Evolutionary conservation across 306 rosid genomes (phyloP), one percentile per base, ranked within the genome.

Genomic region (Parietaria judaica): DNA sequence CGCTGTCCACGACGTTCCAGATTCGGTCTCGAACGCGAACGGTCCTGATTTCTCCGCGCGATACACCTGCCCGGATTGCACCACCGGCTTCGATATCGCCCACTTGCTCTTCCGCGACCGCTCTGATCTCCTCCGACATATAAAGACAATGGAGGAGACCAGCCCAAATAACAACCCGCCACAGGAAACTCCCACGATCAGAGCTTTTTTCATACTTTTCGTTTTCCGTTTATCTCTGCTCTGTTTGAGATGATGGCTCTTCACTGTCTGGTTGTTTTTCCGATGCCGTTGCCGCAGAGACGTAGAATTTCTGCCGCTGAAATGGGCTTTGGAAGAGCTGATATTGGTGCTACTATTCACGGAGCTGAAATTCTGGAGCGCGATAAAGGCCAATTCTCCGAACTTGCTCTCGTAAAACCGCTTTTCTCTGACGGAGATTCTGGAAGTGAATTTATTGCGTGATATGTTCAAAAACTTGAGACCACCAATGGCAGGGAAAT

Each of bases 1-100:
- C 2, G 90, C 99, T 14, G 84, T 83, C 99, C 99, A 92, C 0
- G 95, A 92, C 1, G 84, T 64, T 0, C 99, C 99, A 2, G 99
- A 92, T 66, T 86, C 96, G 0, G 96, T 92, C 67, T 84, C 99
- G 61, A 92, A 92, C 0, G 78, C 77, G 70, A 92, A 92, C 54
- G 99, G 96, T 8, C 99, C 99, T 0, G 95, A 88, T 76, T 81
- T 88, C 68, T 88, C 98, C 68, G 79, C 49, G 79, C 79, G 83
- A 51, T 84, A 60, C 3, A 72, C 79, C 54, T 62, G 3, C 0
- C 14, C 6, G 15, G 53, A 49, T 54, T 80, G 83, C 49, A 56
- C 36, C 60, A 76, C 73, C 13, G 99, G 96, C 53, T 75, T 86
- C 4, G 99, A 92, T n/a, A 92, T 92, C 36, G 95, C 94, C 99